Percentiles rank a stretch among this genome's conserved stretches.
Evolutionary conservation across 306 rosid species (phyloP).

Genomic region (Arachis hypogaea): DNA sequence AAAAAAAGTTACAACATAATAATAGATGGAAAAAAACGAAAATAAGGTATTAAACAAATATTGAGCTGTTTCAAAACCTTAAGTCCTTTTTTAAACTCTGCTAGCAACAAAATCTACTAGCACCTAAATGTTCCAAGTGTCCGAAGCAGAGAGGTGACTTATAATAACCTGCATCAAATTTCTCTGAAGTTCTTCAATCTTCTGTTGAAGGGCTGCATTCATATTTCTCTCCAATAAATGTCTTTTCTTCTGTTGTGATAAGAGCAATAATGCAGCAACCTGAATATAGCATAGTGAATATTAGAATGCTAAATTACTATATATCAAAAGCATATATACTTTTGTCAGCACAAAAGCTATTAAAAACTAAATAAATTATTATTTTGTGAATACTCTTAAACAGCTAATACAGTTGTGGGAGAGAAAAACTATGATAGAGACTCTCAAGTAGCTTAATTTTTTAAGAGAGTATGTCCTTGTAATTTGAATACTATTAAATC

Average conservation of each 20-base stretch:
- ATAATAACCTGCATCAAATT: slow-evolving; percentile 81
- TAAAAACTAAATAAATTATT: slow-evolving; percentile 21
- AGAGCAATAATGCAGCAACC: slow-evolving; percentile 78
- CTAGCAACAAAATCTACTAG: slow-evolving; percentile 5
- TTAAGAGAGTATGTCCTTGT: slow-evolving; percentile 5
- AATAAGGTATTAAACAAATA: slow-evolving; percentile 9
- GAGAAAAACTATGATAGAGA: not conserved
- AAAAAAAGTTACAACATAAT: slow-evolving; percentile 4
- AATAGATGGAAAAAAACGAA: slow-evolving; percentile 18
- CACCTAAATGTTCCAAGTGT: slow-evolving; percentile 35
- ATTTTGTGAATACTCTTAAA: slow-evolving; percentile 1
- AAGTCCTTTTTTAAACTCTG: slow-evolving; percentile 30
- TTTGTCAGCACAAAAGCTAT: slow-evolving; percentile 10
- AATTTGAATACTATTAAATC: slow-evolving; percentile 24
- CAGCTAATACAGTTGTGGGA: not conserved
- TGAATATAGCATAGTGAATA: slow-evolving; percentile 44
- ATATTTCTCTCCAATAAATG: slow-evolving; percentile 83
- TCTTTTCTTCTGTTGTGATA: slow-evolving; percentile 96
- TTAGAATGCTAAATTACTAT: slow-evolving; percentile 11
- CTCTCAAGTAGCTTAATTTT: slow-evolving; percentile 12
- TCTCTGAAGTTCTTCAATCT: slow-evolving; percentile 84
- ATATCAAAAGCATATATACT: slow-evolving; percentile 34
- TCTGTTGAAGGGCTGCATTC: slow-evolving; percentile 72
- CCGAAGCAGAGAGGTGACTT: slow-evolving; percentile 35
- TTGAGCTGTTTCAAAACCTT: slow-evolving; percentile 26